phyloP scores from a whole-genome alignment of 176 grass and related monocot species.

The Chrysopogon serrulatus region DNA sequence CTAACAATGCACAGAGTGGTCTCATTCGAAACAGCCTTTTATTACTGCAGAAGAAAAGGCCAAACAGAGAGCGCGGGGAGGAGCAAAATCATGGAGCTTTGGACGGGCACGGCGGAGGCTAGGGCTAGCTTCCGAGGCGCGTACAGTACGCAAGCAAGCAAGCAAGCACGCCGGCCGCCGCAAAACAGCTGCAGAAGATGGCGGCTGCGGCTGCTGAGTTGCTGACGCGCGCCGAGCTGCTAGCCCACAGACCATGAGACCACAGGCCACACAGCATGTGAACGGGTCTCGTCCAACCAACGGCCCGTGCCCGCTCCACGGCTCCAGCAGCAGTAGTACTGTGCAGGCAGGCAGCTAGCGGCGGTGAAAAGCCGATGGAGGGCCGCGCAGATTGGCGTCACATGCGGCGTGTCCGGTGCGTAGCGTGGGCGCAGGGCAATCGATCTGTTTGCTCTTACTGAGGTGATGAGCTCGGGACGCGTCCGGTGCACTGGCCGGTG shows the following conservation, averaged over 20 bases:
- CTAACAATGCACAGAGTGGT: not conserved
- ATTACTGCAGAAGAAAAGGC: too few relatives aligned
- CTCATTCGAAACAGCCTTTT: not conserved
- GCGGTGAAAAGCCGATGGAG: not conserved
- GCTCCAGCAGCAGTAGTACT: not conserved
- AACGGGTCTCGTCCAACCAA: not conserved
- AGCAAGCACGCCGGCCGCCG: not conserved
- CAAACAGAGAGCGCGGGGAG: not conserved
- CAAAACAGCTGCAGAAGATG: not conserved
- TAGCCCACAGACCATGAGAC: not conserved
- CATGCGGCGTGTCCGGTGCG: slow-evolving; percentile 18
- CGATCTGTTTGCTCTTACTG: too few relatives aligned
- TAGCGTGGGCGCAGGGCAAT: not conserved
- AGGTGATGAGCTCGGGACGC: too few relatives aligned
- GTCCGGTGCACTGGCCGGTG: not conserved
- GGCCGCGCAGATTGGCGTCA: not conserved
- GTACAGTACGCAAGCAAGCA: too few relatives aligned
- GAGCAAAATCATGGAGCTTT: not conserved
- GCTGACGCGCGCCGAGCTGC: too few relatives aligned
- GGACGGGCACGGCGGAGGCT: not conserved
- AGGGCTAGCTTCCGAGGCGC: too few relatives aligned
- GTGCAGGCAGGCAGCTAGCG: not conserved
- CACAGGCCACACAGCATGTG: not conserved
- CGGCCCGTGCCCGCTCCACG: not conserved
- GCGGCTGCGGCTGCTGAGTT: not conserved